These are phyloP conservation scores for Microdochium paspali DNA, from an alignment of 2,329 filamentous ascomycete genomes.

Conservation along the genomic window DNA sequence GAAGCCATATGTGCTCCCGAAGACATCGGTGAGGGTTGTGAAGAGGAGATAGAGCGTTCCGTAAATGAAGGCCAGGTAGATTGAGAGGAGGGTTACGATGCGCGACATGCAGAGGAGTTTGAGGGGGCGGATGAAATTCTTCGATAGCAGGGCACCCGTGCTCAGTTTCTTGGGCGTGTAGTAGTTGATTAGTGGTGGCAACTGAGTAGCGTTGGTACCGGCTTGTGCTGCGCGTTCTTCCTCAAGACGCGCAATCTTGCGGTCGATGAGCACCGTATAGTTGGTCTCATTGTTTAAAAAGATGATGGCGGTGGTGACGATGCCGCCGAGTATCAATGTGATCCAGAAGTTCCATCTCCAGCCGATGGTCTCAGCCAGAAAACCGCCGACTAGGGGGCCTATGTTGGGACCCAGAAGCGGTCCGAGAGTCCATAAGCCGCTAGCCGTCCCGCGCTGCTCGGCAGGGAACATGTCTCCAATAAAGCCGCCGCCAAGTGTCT, in stretches of 20 bases:
- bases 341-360: constrained; percentile 47
- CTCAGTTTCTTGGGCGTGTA: constrained; percentile 13
- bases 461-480: constrained; percentile 44
- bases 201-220: constrained; percentile 27
- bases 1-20: constrained; percentile 36
- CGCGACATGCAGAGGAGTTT: constrained; percentile 41
- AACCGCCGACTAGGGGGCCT: constrained; percentile 39
- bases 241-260: constrained; percentile 34
- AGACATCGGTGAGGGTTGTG: constrained; percentile 42
- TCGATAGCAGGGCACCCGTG: constrained; percentile 19
- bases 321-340: constrained; percentile 33
- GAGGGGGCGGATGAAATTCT: constrained; percentile 38
- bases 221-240: constrained; percentile 30
- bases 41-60: constrained; percentile 44
- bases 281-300: constrained; percentile 36
- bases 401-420: constrained; percentile 33
- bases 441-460: constrained; percentile 34
- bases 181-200: constrained; percentile 26
- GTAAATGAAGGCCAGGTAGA: constrained; percentile 42
- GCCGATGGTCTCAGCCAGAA: constrained; percentile 35
- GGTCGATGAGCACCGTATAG: constrained; percentile 38
- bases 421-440: constrained; percentile 38
- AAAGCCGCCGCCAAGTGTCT: constrained; percentile 42
- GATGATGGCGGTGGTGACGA: constrained; percentile 25
- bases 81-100: constrained; percentile 33